phyloP scores from a whole-genome alignment of 192 early-diverging fungal species.

The Coemansia sp. region DNA sequence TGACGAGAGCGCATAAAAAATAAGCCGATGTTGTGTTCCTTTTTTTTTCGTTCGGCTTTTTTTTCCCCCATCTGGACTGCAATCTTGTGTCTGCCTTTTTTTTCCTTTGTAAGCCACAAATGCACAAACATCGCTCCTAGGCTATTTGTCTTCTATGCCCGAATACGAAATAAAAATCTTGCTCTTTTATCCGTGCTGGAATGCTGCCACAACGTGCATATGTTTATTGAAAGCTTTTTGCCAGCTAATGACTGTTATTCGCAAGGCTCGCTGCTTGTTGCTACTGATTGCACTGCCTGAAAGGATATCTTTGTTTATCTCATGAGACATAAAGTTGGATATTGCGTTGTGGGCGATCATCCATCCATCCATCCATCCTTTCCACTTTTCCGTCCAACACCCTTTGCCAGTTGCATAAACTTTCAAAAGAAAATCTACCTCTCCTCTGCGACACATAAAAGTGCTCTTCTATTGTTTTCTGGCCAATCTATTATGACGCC shows the following conservation, averaged over 20 bases:
- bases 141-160: too few relatives aligned
- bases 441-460: background rate
- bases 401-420: too few relatives aligned
- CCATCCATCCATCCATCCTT: background rate
- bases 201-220: background rate
- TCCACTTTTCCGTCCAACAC: background rate
- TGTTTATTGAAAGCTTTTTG: background rate
- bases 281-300: background rate
- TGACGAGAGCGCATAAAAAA: too few relatives aligned
- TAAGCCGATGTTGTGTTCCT: too few relatives aligned
- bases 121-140: background rate
- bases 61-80: background rate
- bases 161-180: background rate
- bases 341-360: too few relatives aligned
- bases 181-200: background rate
- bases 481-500: background rate
- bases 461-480: background rate
- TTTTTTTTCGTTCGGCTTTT: background rate
- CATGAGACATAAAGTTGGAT: too few relatives aligned
- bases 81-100: background rate
- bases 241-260: background rate
- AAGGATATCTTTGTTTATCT: background rate
- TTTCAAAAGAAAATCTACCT: too few relatives aligned
- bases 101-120: background rate
- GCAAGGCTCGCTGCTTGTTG: background rate